Evolutionary conservation across 352 stramenopile species (phyloP), one percentile per base, ranked within the genome.

Genomic region (Globisporangium spinosum): DNA sequence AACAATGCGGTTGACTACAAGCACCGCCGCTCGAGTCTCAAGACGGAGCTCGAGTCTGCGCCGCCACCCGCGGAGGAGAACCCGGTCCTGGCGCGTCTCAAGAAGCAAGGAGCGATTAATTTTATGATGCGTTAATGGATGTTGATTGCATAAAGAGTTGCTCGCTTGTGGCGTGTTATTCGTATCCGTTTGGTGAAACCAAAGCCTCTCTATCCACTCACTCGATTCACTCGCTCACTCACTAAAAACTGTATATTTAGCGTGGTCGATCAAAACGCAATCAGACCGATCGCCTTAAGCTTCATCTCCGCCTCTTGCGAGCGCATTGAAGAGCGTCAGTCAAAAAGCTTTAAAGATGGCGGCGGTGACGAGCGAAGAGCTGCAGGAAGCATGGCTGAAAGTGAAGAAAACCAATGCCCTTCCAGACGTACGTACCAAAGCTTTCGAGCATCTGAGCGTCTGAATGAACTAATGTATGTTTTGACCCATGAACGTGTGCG

Each of bases 41-140:
- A 83, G 53, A 77, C 75, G 58, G 77, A 88, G 67, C 72, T 79
- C 61, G 78, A 89, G 67, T 64, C 70, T 64, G 58, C 35, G 12
- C 68, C 49, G 51, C 60, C 57, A 32, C 67, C 65, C 5, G 72
- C 79, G 5, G 71, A 82, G 22, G 80, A 89, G 45, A 94, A 92
- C 66, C 86, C 86, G 2, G 83, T 94, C 61, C 70, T 92, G 38
- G 83, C 80, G 22, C 86, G 86, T 25, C 79, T 94, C 6, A 87
- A 84, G 65, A 92, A 92, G 67, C 86, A 94, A 58, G 86, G 86
- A 22, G 86, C 86, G n/a, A 70, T 94, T 67, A 91, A 90, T 71
- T 94, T 91, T 77, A 94, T 92, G 83, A 77, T 87, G 74, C 77
- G 81, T 80, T 87, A 75, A 68, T 74, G 47, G 29, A 62, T 71